phyloP scores from a whole-genome alignment of 352 stramenopile genomes.

The Phytophthora pistaciae region DNA sequence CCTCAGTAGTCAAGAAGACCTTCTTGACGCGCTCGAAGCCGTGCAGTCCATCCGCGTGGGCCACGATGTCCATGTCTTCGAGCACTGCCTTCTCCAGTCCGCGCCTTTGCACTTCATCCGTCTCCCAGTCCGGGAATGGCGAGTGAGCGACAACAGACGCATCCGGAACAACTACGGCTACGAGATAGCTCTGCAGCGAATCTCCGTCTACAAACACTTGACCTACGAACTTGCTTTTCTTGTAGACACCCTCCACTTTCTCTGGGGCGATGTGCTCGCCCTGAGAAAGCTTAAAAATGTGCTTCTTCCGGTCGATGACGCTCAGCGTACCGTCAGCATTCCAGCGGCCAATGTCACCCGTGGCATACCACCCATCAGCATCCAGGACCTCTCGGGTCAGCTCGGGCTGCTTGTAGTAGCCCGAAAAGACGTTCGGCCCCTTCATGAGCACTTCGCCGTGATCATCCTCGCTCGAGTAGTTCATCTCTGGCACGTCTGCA shows the following conservation, averaged over 20 bases:
- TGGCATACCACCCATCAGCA: slow-evolving; percentile 94
- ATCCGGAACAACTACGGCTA: slow-evolving; percentile 95
- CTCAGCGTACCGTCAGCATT: slow-evolving; percentile 90
- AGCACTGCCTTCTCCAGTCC: slow-evolving; percentile 38
- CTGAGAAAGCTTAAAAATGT: slow-evolving; percentile 93
- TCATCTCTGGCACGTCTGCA: slow-evolving; percentile 96
- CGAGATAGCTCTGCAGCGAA: slow-evolving; percentile 92
- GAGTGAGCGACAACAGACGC: slow-evolving; percentile 55
- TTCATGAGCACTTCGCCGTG: slow-evolving; percentile 83
- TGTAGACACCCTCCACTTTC: slow-evolving; percentile 96
- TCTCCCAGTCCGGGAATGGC: slow-evolving; percentile 16
- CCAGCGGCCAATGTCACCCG: slow-evolving; percentile 95
- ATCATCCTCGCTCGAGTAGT: slow-evolving; percentile 78
- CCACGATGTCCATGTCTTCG: slow-evolving; percentile 47
- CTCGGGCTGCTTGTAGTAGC: slow-evolving; percentile 95
- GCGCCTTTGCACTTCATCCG: slow-evolving; percentile 8
- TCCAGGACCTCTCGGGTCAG: slow-evolving; percentile 92
- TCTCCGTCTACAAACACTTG: slow-evolving; percentile 96
- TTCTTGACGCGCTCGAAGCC: not conserved
- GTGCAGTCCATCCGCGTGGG: slow-evolving; percentile 17
- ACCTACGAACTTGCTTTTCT: slow-evolving; percentile 88
- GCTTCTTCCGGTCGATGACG: slow-evolving; percentile 92
- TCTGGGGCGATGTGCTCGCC: slow-evolving; percentile 96
- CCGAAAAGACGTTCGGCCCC: slow-evolving; percentile 84
- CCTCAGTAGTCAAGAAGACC: not conserved